Conservation (phyloP, 176 grass and related monocot genomes). For the Carex parvula region DNA sequence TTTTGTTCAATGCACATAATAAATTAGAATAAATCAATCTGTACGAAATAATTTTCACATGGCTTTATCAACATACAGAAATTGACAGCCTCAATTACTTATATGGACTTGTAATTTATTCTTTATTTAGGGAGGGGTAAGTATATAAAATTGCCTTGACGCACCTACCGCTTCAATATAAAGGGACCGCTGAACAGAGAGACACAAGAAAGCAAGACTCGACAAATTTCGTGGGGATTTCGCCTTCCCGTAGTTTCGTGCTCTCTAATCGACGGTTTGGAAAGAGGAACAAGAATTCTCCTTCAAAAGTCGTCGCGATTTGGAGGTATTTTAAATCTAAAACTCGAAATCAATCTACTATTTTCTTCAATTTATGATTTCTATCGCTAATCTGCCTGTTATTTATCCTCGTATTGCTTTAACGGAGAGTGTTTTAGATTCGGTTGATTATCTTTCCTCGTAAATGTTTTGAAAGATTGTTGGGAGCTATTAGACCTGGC, state of each 20-base stretch:
- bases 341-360: not conserved
- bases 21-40: not conserved
- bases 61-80: not conserved
- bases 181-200: not conserved
- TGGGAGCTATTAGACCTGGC: not conserved
- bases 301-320: not conserved
- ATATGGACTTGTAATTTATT: not conserved
- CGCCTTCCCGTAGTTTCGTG: conserved; percentile 1
- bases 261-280: not conserved
- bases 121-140: not conserved
- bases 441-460: conserved; percentile 1
- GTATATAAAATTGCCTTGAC: not conserved
- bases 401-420: not conserved
- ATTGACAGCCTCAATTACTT: not conserved
- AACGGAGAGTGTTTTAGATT: not conserved
- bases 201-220: not conserved
- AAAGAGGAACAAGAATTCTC: conserved; percentile 24
- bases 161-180: conserved; percentile 6
- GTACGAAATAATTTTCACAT: not conserved
- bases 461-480: not conserved
- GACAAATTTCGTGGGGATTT: conserved; percentile 12
- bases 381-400: conserved; percentile 4
- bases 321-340: not conserved
- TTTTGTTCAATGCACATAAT: not conserved
- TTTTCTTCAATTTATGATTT: not conserved